Base-by-base conservation (phyloP, 805 yeast genomes). In the Schwanniomyces yamadae region DNA sequence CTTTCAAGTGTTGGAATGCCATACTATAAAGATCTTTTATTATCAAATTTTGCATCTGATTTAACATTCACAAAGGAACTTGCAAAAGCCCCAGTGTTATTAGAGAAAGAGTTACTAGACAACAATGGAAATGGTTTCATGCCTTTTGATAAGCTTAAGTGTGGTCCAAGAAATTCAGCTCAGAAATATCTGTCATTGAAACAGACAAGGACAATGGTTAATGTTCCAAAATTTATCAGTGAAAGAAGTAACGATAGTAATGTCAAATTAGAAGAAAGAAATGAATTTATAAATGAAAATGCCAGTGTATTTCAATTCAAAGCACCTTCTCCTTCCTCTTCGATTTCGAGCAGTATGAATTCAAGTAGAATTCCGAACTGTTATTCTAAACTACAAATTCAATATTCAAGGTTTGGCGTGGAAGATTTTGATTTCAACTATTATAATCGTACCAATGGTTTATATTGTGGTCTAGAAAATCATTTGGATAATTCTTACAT, bases 361-460 rank as follows among this genome's bases (percentile, higher is more conserved):
- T 15, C 25, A 12, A 6, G n/a, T 11, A 31, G 13, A 27, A 73
- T 49, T 54, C 96, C 96, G 1, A 81, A 82, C 34, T 84, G 90
- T 23, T 91, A 83, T 62, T 68, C 80, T 26, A 78, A 80, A 48
- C 66, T 87, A 30, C 84, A 82, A 41, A 85, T 91, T 36, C 75
- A 82, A 27, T 91, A 90, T 58, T 84, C 95, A 38, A 82, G 78
- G 49, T 91, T 88, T 59, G 99, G 99, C 18, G 89, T 93, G 20
- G 88, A 84, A 48, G 96, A 89, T 57, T 93, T 93, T 61, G 96
- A 91, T 62, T 91, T 93, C 55, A 81, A 77, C 36, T 83, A 80
- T 49, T 91, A 84, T 66, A 91, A 91, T 54, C 69, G 71, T 25
- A 84, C 97, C 0, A 42, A 52, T 1, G 82, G 69, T 37, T 12